phyloP scores from a whole-genome alignment of 805 yeast genomes.

The Kluyveromyces siamensis region DNA sequence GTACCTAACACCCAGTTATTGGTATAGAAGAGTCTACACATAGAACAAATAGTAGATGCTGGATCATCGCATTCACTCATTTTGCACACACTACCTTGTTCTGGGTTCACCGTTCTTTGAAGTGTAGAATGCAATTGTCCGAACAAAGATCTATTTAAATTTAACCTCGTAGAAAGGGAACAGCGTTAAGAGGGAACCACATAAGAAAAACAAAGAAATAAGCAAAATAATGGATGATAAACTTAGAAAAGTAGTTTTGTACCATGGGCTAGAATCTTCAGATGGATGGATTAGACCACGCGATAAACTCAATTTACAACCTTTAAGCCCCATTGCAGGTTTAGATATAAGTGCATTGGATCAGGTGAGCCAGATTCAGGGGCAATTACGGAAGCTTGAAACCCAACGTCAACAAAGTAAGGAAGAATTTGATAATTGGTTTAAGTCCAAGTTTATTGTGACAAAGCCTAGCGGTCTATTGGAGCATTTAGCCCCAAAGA shows the following conservation, averaged over 20 bases:
- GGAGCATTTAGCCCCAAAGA: background rate
- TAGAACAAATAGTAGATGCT: slow-evolving; percentile 73
- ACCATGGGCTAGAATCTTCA: slow-evolving; percentile 1
- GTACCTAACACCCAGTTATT: slow-evolving; percentile 94
- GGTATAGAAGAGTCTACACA: slow-evolving; percentile 66
- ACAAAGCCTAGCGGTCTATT: background rate
- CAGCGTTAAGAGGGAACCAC: background rate
- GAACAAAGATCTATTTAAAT: no score
- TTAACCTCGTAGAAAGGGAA: background rate
- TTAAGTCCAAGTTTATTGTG: background rate
- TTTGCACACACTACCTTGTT: background rate
- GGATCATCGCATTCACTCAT: slow-evolving; percentile 32
- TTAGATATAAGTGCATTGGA: background rate
- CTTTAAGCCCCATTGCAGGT: background rate
- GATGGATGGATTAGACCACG: background rate
- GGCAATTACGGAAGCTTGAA: background rate
- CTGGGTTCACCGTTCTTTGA: no score
- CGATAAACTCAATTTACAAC: background rate
- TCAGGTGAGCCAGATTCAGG: background rate
- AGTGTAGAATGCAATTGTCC: background rate
- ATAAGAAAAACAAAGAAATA: no score
- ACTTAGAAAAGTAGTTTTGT: slow-evolving; percentile 1
- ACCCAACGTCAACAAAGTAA: background rate
- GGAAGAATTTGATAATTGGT: slow-evolving; percentile 1
- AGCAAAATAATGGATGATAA: background rate